Evolutionary conservation across 108 stramenopile genomes (phyloP), one percentile per base, ranked within the genome.

Genomic region (Phaeodactylum tricornutum): DNA sequence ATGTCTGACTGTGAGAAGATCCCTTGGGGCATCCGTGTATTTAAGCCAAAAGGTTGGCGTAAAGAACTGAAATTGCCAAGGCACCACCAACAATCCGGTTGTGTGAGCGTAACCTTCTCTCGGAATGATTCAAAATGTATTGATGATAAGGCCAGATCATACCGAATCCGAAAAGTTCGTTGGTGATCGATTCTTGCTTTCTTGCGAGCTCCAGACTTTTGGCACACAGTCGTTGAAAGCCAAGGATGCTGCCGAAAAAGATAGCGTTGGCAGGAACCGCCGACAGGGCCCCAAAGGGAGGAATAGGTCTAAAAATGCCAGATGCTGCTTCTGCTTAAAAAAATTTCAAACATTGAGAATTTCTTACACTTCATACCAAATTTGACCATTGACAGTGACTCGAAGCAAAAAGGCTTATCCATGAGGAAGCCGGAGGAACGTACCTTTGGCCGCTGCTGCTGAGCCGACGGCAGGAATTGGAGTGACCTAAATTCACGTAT

Each of bases 91-190:
- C 32, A 16, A 47, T n/a, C 19, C 65, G 65, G 47, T 66, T 66
- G 36, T 66, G 65, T 23, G 31, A 17, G 29, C 58, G 52, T 37
- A 66, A 20, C 53, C 57, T 22, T 53, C 50, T 15, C 41, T 66
- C 65, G 3, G 57, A 51, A 17, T 35, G 38, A 22, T 41, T 49
- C 20, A 62, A 22, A 26, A 64, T 59, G 16, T 36, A 29, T 14
- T 15, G 11, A 22, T 59, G 53, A 25, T 66, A 59, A 14, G 31
- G 48, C 21, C 40, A 58, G 9, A 43, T 38, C 11, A 53, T 29
- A 1, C 21, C 50, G 15, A 66, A 52, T 1, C 65, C 65, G 47
- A 66, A 66, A 11, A 53, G 11, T 12, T 66, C 57, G 35, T 66
- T 66, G 47, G 36, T 52, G 24, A 52, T 33, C 47, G 58, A 57